Evolutionary conservation across 495 filamentous ascomycete genomes (phyloP), one percentile per base, ranked within the genome.

Genomic region (Trichoderma erinaceum): DNA sequence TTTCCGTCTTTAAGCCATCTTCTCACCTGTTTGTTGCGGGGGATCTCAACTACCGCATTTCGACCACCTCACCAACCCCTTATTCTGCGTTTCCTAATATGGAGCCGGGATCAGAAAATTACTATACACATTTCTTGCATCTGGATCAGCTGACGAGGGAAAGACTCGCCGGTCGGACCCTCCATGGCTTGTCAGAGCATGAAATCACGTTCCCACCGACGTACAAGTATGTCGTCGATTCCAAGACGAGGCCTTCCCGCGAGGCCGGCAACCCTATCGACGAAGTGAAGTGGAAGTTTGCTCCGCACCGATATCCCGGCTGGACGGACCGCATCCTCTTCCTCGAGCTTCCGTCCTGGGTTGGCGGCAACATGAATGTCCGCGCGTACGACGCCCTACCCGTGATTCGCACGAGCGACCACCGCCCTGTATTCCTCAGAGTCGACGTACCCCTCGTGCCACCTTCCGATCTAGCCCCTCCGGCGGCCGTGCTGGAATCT

Each of bases 251-350:
- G 13, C 63, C 50, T 32, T 35, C 67, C 21, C 27, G 27, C 46
- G 46, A 29, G 1, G 66, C 21, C 52, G 66, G 46, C 18, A 73
- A 69, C 29, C 73, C 71, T 66, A 66, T 68, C 3, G 74, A 76
- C 29, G 76, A 77, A 56, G 79, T 86, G 13, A 78, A 83, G 18
- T 96, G 92, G 91, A 77, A 78, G 46, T 97, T 92, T 86, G 88
- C 92, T 29, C 79, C 76, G 58, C 88, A 91, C 73, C 88, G 95
- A 48, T 97, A 89, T 86, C 95, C 95, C 1, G 90, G 90, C 73
- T 99, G 95, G 94, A 96, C 92, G 70, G 95, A 99, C 76, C 87
- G 95, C 15, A 88, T 99, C 52, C 78, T 99, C 21, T 97, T 86
- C 73, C 81, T 92, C 16, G 84, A 88, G n/a, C 69, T 85, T 15